Base-by-base conservation (phyloP, 2,329 filamentous ascomycete species). In the Neurospora crassa region DNA sequence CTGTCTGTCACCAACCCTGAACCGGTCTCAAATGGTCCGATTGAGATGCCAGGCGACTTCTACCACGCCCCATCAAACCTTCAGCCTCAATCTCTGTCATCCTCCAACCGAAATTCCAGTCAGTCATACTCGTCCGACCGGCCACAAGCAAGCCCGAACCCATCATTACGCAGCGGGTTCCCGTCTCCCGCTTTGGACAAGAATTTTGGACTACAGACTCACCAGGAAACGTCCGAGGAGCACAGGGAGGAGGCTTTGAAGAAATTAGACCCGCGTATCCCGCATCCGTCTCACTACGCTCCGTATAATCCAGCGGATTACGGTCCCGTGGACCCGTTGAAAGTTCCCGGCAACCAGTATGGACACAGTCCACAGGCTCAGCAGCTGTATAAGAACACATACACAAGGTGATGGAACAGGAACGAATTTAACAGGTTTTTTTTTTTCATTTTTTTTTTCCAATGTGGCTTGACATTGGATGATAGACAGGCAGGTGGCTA, bases 1-100 rank as follows among this genome's bases (percentile, higher is more conserved):
- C 80, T 87, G 10, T 81, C 84, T 11, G 76, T 72, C 41, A 74
- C 71, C 37, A 72, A 71, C 29, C 68, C 70, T n/a, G 73, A 67
- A 14, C 68, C 69, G 20, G 70, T 72, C 41, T 71, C 43, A 63
- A 75, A 69, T 7, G 37, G 47, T 73, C 68, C 69, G 72, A 78
- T 82, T 71, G 83, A 84, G 73, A 79, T 84, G 73, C 81, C 82
- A 0, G 86, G 86, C 29, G 86, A 88, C 75, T 85, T 80, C 76
- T 83, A 83, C 74, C 80, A 85, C 67, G 76, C 81, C 3, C 20
- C 73, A 14, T 29, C 71, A 24, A 68, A 40, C 11, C 68, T 67
- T 14, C 75, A 75, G 67, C 72, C 70, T 1, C 43, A 41, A 12
- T 80, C 82, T 0, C 79, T 79, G 1, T 73, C 59, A 70, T 71